A percentile compares a stretch with the other conserved stretches of the same genome.
These are phyloP conservation scores for Arctostaphylos glauca DNA, from an alignment of 148 eudicot species.

Conservation along the genomic window DNA sequence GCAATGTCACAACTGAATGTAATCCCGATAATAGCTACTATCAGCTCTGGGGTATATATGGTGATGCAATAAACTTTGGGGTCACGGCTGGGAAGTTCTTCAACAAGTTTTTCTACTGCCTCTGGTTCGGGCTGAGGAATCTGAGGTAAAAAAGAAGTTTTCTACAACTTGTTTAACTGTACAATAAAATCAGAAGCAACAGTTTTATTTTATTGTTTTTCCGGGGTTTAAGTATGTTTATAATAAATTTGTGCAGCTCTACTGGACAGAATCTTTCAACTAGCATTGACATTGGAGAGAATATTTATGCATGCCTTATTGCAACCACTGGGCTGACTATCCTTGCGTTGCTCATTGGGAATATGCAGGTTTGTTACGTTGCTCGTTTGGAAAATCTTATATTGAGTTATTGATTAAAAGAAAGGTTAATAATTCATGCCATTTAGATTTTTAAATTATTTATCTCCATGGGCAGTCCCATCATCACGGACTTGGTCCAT, in stretches of 20 bases:
- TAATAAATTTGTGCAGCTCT: slow-evolving; percentile 43
- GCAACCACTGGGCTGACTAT: slow-evolving; percentile 69
- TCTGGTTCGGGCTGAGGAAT: slow-evolving; percentile 93
- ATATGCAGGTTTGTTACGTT: slow-evolving; percentile 69
- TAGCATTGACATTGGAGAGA: slow-evolving; percentile 69
- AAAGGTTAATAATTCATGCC: too few species aligned
- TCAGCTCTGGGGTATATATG: slow-evolving; percentile 66
- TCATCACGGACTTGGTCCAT: too few species aligned
- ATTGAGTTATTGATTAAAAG: too few species aligned
- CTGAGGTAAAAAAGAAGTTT: slow-evolving; percentile 45
- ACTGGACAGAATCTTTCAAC: slow-evolving; percentile 68
- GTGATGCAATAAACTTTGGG: slow-evolving; percentile 43
- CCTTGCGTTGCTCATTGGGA: slow-evolving; percentile 80
- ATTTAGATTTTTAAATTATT: too few species aligned
- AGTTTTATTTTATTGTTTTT: neutral
- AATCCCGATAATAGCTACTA: slow-evolving; percentile 35
- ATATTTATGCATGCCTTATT: slow-evolving; percentile 50
- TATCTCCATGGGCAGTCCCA: too few species aligned
- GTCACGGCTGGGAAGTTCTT: slow-evolving; percentile 48
- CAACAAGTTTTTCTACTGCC: slow-evolving; percentile 71
- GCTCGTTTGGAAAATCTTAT: neutral
- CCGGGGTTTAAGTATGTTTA: too few species aligned
- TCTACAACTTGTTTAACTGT: neutral
- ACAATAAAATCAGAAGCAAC: too few species aligned
- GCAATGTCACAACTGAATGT: slow-evolving; percentile 54